Evolutionary conservation across 768 basidiomycete genomes (phyloP).

Genomic region (Amanita molliuscula): DNA sequence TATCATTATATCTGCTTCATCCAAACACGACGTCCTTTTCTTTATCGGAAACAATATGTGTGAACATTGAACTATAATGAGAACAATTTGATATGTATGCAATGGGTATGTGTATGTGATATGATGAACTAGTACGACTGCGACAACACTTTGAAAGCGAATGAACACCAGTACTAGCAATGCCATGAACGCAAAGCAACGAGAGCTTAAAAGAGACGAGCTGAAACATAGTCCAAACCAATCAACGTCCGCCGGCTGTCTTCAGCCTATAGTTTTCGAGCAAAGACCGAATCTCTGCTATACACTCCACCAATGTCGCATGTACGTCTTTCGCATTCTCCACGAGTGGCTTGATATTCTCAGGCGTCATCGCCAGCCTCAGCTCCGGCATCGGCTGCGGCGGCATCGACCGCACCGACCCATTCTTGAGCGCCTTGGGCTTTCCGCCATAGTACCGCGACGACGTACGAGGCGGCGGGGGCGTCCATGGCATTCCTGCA

Average conservation of each 20-base stretch:
- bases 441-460: conserved; percentile 18
- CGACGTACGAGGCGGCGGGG: neutral
- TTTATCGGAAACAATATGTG: neutral
- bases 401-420: conserved; percentile 61
- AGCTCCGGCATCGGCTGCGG: conserved; percentile 35
- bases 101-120: neutral
- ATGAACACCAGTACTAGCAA: neutral
- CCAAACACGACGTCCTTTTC: too few species aligned
- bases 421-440: conserved; percentile 28
- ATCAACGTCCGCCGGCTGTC: neutral
- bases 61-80: neutral
- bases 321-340: conserved; percentile 78
- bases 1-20: neutral
- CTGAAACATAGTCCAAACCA: neutral
- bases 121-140: neutral
- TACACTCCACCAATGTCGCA: conserved; percentile 52
- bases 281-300: conserved; percentile 50
- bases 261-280: conserved; percentile 15
- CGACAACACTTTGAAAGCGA: neutral
- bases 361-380: conserved; percentile 74
- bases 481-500: conserved; percentile 18
- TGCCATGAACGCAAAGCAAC: neutral
- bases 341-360: conserved; percentile 74
- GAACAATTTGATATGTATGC: neutral
- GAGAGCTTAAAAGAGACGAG: neutral